A percentile compares a stretch with the other conserved stretches of the same genome.
Evolutionary conservation across 1,284 basidiomycete genomes (phyloP).

Genomic region (Trametes hirsuta): DNA sequence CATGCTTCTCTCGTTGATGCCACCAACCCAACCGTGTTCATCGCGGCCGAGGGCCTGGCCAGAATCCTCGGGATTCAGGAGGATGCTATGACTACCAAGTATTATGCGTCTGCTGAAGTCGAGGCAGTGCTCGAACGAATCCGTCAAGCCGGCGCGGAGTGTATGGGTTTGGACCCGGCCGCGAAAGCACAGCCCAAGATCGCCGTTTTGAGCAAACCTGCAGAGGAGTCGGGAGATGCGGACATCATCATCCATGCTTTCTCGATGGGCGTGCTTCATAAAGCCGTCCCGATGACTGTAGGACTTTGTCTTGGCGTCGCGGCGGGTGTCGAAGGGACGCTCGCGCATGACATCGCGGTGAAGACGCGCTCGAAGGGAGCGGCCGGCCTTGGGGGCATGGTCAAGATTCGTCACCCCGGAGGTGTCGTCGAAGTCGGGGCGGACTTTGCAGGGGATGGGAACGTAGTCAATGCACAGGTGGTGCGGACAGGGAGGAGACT

Average conservation of each 20-base stretch:
- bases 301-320: conserved; percentile 74
- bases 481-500: conserved; percentile 68
- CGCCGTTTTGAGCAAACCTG: conserved; percentile 53
- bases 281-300: conserved; percentile 76
- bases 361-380: conserved; percentile 25
- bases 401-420: conserved; percentile 62
- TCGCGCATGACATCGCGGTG: conserved; percentile 52
- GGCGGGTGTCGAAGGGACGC: conserved; percentile 51
- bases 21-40: conserved; percentile 74
- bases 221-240: conserved; percentile 36
- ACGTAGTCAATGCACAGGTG: conserved; percentile 60
- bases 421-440: conserved; percentile 71
- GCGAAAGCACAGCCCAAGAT: conserved; percentile 75
- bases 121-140: conserved; percentile 52
- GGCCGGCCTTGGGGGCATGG: conserved; percentile 9
- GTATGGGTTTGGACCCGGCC: conserved; percentile 66
- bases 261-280: conserved; percentile 75
- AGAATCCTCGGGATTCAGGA: conserved; percentile 37
- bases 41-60: conserved; percentile 48
- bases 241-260: conserved; percentile 66
- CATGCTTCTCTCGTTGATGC: conserved; percentile 67
- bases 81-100: conserved; percentile 6
- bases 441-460: conserved; percentile 45
- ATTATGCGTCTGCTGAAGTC: conserved; percentile 34
- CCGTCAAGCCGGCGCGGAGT: conserved; percentile 55